phyloP scores from a whole-genome alignment of 305 asterid genomes.

The Petunia hybrid region DNA sequence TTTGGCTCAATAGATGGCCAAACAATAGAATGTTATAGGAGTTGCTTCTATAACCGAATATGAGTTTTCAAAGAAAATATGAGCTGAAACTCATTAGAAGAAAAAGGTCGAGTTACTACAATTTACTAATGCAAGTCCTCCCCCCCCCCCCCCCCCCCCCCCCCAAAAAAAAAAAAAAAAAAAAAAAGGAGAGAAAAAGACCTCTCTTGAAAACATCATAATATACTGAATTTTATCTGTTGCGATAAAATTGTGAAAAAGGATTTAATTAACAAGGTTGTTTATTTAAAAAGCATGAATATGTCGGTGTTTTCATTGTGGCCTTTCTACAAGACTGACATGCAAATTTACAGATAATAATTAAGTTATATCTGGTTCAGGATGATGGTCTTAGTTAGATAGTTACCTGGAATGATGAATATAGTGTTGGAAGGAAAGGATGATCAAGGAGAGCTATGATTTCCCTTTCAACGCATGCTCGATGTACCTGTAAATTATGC shows the following conservation, averaged over 20 bases:
- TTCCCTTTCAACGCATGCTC: conserved; percentile 96
- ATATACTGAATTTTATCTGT: not conserved
- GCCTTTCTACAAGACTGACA: conserved; percentile 3
- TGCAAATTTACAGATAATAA: not conserved
- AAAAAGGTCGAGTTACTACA: not conserved
- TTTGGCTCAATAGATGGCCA: not conserved
- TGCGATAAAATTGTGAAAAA: not conserved
- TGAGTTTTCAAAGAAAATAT: not conserved
- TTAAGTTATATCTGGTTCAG: not conserved
- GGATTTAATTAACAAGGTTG: not conserved
- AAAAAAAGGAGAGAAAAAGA: not conserved
- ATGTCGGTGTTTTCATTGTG: not conserved
- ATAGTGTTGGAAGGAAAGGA: conserved; percentile 96
- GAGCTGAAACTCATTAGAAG: conserved; percentile 1
- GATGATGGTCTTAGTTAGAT: conserved; percentile 31
- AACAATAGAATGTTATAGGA: not conserved
- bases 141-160: not conserved
- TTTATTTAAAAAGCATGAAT: not conserved
- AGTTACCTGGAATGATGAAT: conserved; percentile 92
- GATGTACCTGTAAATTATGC: conserved; percentile 77
- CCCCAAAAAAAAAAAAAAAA: not conserved
- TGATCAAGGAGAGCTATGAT: conserved; percentile 90
- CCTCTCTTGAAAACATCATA: not conserved
- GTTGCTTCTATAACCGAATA: not conserved
- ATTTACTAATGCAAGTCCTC: not conserved